These are phyloP conservation scores for Trichoderma reesei DNA, from an alignment of 495 filamentous ascomycete genomes.

Conservation along the genomic window DNA sequence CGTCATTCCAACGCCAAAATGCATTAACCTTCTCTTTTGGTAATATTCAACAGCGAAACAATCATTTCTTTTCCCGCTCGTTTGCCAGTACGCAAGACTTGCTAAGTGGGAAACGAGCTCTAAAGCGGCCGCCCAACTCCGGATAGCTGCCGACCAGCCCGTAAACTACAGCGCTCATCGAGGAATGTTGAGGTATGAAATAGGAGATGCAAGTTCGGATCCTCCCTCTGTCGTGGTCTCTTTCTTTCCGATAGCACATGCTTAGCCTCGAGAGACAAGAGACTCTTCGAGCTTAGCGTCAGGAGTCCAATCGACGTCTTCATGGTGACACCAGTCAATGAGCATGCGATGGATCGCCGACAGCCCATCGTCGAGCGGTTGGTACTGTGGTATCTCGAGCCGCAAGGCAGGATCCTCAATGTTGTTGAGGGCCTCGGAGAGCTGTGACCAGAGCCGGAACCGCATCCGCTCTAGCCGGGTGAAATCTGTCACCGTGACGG, in stretches of 20 bases:
- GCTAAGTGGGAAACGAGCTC: not conserved
- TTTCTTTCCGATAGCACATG: not conserved
- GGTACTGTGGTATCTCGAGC: not conserved
- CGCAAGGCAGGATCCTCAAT: not conserved
- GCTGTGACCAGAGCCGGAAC: not conserved
- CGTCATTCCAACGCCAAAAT: slow-evolving; percentile 1
- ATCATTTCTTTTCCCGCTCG: not conserved
- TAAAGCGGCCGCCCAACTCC: not conserved
- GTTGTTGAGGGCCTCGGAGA: not conserved
- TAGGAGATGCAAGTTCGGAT: not conserved
- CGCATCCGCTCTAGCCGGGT: not conserved
- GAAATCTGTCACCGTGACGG: not conserved
- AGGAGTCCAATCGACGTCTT: slow-evolving; percentile 7
- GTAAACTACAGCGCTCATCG: not conserved
- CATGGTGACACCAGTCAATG: not conserved
- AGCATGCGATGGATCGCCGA: not conserved
- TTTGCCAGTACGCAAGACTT: not conserved
- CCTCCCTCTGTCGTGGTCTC: not conserved
- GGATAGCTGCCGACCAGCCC: not conserved
- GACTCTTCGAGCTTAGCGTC: slow-evolving; percentile 3
- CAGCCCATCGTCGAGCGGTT: slow-evolving; percentile 1
- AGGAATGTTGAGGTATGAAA: not conserved
- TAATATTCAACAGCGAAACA: not conserved
- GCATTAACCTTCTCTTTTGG: not conserved
- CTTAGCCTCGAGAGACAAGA: not conserved